A percentile compares a stretch with the other conserved stretches of the same genome.
phyloP scores from a whole-genome alignment of 352 stramenopile genomes.

The Aphanomyces invadans region DNA sequence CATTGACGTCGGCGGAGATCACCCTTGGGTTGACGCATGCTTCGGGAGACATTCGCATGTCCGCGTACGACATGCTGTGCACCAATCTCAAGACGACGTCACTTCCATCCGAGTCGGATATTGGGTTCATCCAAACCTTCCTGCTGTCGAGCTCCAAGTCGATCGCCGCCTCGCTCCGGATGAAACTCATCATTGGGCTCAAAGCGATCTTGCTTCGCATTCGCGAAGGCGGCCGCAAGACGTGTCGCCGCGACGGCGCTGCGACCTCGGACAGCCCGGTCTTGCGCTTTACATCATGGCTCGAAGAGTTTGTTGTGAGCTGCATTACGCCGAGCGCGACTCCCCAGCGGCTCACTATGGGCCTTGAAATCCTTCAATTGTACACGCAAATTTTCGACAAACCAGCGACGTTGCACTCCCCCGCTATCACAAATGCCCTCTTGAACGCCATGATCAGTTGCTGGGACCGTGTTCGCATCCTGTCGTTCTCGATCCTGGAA shows the following conservation, averaged over 20 bases:
- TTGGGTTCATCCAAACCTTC: conserved; percentile 54
- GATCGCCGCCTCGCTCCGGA: conserved; percentile 49
- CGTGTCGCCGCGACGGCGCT: conserved; percentile 31
- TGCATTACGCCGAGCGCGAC: conserved; percentile 58
- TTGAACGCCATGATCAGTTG: conserved; percentile 73
- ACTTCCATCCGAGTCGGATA: conserved; percentile 47
- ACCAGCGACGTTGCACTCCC: conserved; percentile 40
- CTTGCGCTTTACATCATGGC: conserved; percentile 52
- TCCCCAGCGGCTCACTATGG: conserved; percentile 59
- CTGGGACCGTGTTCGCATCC: conserved; percentile 66
- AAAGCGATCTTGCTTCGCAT: conserved; percentile 72
- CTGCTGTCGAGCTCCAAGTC: conserved; percentile 67
- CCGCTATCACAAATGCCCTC: conserved; percentile 54
- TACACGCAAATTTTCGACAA: conserved; percentile 60
- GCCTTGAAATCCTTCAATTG: conserved; percentile 59
- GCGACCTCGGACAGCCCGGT: conserved; percentile 25
- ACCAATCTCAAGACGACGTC: conserved; percentile 73
- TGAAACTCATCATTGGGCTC: conserved; percentile 65
- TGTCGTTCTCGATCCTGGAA: conserved; percentile 60
- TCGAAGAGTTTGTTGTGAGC: conserved; percentile 55
- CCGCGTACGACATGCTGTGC: conserved; percentile 72
- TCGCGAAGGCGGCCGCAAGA: conserved; percentile 52
- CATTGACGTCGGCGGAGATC: conserved; percentile 46
- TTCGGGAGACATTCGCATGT: conserved; percentile 44
- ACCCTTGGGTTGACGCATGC: conserved; percentile 48